Conservation (phyloP, 2,329 filamentous ascomycete species). For the Arthrobotrys pseudoclavata region DNA sequence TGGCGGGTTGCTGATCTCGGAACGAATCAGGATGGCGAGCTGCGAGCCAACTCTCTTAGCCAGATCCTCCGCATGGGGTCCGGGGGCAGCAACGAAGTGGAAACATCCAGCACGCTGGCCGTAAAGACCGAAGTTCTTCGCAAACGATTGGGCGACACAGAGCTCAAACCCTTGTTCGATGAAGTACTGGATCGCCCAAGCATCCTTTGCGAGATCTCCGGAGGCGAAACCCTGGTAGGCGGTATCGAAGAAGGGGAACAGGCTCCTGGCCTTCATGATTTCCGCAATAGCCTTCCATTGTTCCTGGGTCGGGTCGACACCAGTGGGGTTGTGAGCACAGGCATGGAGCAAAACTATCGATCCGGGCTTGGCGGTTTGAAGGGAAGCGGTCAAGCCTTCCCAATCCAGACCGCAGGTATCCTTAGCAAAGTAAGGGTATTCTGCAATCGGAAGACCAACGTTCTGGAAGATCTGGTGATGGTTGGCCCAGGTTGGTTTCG, state of each 20-base stretch:
- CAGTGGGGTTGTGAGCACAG: constrained; percentile 97
- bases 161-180: constrained; percentile 91
- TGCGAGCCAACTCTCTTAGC: constrained; percentile 97
- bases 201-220: constrained; percentile 90
- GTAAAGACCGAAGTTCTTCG: constrained; percentile 88
- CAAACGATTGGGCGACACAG: constrained; percentile 91
- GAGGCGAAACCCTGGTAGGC: constrained; percentile 98
- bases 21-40: constrained; percentile 97
- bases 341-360: constrained; percentile 95
- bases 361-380: constrained; percentile 87
- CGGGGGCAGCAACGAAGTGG: constrained; percentile 85
- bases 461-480: constrained; percentile 97
- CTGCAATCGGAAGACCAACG: constrained; percentile 88
- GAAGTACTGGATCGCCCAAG: constrained; percentile 93
- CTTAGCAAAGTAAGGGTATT: constrained; percentile 99
- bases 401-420: constrained; percentile 98
- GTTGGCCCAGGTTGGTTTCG: constrained; percentile 97
- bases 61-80: constrained; percentile 74
- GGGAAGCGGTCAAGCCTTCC: constrained; percentile 88
- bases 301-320: constrained; percentile 89
- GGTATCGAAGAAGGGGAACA: constrained; percentile 99
- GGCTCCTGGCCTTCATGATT: constrained; percentile 84
- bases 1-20: constrained; percentile 97
- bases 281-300: constrained; percentile 94
- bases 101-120: constrained; percentile 98